A percentile compares a stretch with the other conserved stretches of the same genome.
phyloP scores from a whole-genome alignment of 768 basidiomycete species.

The Tephrocybe sp. region DNA sequence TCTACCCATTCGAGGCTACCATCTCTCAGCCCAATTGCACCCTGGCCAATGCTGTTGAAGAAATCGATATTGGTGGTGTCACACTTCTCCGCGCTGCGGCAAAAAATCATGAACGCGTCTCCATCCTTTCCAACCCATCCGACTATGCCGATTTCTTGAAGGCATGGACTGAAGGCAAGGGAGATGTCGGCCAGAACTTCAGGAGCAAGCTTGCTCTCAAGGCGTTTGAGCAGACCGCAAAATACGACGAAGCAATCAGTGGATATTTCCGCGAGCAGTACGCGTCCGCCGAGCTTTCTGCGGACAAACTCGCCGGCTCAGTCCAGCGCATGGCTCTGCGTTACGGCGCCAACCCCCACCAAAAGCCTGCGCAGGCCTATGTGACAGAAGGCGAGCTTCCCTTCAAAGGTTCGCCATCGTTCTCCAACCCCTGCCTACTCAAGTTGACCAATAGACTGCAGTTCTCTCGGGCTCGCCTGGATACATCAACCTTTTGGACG shows the following conservation, averaged over 20 bases:
- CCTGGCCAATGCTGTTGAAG: conserved; percentile 90
- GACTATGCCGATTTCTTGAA: conserved; percentile 84
- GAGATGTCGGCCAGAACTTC: conserved; percentile 68
- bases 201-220: conserved; percentile 86
- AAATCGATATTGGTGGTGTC: conserved; percentile 98
- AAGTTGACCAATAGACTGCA: conserved; percentile 26
- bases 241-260: conserved; percentile 93
- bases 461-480: conserved; percentile 93
- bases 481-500: conserved; percentile 97
- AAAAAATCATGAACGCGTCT: conserved; percentile 94
- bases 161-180: conserved; percentile 72
- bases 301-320: conserved; percentile 59
- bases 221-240: conserved; percentile 95
- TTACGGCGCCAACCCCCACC: conserved; percentile 98
- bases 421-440: neutral
- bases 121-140: conserved; percentile 81
- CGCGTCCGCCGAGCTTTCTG: conserved; percentile 70
- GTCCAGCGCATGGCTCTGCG: conserved; percentile 85
- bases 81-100: conserved; percentile 96
- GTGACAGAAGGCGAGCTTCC: conserved; percentile 87
- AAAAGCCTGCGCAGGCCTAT: conserved; percentile 96
- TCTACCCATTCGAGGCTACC: conserved; percentile 94
- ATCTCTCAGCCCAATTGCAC: conserved; percentile 88
- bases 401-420: conserved; percentile 74
- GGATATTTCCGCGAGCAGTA: conserved; percentile 97